Conservation (phyloP, 1,284 basidiomycete species). For the Sporisorium exsertum region DNA sequence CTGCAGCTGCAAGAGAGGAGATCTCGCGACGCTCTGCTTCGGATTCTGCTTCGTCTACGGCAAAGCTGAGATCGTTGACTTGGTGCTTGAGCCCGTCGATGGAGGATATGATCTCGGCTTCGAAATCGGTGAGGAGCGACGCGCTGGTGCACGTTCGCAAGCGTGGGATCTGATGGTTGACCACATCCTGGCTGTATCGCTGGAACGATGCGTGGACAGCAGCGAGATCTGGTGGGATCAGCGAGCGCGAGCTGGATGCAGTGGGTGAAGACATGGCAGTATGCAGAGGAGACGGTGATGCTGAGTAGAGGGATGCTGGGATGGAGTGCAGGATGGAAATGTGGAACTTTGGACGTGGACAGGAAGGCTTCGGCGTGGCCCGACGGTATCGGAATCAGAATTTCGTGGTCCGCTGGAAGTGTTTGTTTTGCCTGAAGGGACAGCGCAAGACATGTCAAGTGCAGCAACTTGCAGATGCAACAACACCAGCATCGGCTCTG, state of each 20-base stretch:
- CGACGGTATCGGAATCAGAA: not conserved
- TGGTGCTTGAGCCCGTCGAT: constrained; percentile 48
- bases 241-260: constrained; percentile 20
- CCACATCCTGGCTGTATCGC: constrained; percentile 47
- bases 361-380: constrained; percentile 8
- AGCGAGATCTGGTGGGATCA: constrained; percentile 33
- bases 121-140: constrained; percentile 40
- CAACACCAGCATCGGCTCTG: not conserved
- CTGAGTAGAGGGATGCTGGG: not conserved
- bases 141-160: constrained; percentile 34
- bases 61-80: constrained; percentile 46
- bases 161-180: constrained; percentile 45
- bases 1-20: not conserved
- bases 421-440: not conserved
- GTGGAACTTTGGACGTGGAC: not conserved
- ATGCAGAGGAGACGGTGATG: not conserved
- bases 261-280: constrained; percentile 12
- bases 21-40: constrained; percentile 38
- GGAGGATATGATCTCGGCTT: constrained; percentile 51
- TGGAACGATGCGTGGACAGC: constrained; percentile 37
- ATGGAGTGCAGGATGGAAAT: not conserved
- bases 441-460: constrained; percentile 9
- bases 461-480: constrained; percentile 11
- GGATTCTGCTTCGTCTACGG: constrained; percentile 52
- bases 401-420: constrained; percentile 2